phyloP scores from a whole-genome alignment of 352 stramenopile species.

The Pilasporangium apinafurcum region DNA sequence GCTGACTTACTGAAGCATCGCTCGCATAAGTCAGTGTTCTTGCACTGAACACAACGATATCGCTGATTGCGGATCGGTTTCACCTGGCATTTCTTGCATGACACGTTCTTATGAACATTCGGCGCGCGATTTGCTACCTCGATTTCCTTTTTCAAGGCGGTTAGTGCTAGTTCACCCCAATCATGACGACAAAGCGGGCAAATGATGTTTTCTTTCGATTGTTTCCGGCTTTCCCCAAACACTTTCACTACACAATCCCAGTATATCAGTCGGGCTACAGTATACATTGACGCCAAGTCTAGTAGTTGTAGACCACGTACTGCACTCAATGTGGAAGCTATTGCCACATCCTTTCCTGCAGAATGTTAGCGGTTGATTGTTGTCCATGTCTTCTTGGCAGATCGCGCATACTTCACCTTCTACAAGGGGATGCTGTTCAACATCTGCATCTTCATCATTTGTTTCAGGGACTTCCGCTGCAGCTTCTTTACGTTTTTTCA shows the following conservation, averaged over 20 bases:
- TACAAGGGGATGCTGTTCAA: conserved; percentile 49
- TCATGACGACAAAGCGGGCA: conserved; percentile 81
- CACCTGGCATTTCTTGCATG: conserved; percentile 66
- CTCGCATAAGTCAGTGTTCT: conserved; percentile 63
- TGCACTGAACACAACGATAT: conserved; percentile 79
- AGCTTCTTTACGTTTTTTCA: conserved; percentile 32
- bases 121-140: conserved; percentile 63
- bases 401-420: conserved; percentile 79
- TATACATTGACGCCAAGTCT: no score
- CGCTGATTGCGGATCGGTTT: conserved; percentile 74
- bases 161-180: conserved; percentile 63
- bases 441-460: conserved; percentile 14
- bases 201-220: conserved; percentile 82
- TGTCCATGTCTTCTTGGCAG: conserved; percentile 78
- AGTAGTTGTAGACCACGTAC: conserved; percentile 27
- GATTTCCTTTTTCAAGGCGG: conserved; percentile 61
- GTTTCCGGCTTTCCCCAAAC: conserved; percentile 69
- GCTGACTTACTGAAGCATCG: conserved; percentile 62
- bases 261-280: no score
- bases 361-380: conserved; percentile 53
- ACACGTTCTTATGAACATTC: conserved; percentile 63
- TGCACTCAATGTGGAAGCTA: conserved; percentile 71
- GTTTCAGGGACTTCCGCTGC: conserved; percentile 9
- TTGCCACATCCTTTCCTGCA: conserved; percentile 74
- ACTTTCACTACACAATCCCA: conserved; percentile 53